Evolutionary conservation across 2,329 filamentous ascomycete genomes (phyloP).

Genomic region (Geosmithia putterillii): DNA sequence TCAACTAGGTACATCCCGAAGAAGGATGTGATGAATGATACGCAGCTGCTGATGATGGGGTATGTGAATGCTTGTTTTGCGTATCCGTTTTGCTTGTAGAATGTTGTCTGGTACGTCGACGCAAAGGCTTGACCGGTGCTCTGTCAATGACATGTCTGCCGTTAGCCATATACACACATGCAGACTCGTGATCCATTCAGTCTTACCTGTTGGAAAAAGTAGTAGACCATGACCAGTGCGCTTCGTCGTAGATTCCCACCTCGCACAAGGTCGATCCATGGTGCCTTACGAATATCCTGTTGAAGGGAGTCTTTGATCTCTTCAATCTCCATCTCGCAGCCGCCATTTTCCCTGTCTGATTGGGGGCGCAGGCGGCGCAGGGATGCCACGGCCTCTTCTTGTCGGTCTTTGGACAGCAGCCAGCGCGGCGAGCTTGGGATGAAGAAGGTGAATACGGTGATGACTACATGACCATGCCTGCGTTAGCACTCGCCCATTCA

Average conservation of each 20-base stretch:
- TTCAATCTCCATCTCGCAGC: not conserved
- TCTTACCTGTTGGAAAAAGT: conserved; percentile 6
- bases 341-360: conserved; percentile 4
- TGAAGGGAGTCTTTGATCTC: not conserved
- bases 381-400: conserved; percentile 5
- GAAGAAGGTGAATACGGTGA: conserved; percentile 3
- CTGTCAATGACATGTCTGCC: too few species aligned
- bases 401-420: conserved; percentile 10
- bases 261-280: not conserved
- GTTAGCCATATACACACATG: conserved; percentile 1
- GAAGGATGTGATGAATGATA: conserved; percentile 2
- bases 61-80: conserved; percentile 5
- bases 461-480: conserved; percentile 3
- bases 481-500: not conserved
- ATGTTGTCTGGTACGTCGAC: conserved; percentile 9
- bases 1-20: conserved; percentile 6
- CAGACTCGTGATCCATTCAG: too few species aligned
- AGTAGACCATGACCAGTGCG: not conserved
- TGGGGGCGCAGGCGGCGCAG: conserved; percentile 6
- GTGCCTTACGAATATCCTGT: not conserved
- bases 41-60: conserved; percentile 4
- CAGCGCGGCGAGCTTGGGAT: conserved; percentile 14
- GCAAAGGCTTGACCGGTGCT: conserved; percentile 9
- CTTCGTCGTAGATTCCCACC: not conserved
- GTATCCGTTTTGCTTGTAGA: conserved; percentile 8